A percentile compares a stretch with the other conserved stretches of the same genome.
phyloP scores from a whole-genome alignment of 2,329 filamentous ascomycete species.

The Cordyceps sp. region DNA sequence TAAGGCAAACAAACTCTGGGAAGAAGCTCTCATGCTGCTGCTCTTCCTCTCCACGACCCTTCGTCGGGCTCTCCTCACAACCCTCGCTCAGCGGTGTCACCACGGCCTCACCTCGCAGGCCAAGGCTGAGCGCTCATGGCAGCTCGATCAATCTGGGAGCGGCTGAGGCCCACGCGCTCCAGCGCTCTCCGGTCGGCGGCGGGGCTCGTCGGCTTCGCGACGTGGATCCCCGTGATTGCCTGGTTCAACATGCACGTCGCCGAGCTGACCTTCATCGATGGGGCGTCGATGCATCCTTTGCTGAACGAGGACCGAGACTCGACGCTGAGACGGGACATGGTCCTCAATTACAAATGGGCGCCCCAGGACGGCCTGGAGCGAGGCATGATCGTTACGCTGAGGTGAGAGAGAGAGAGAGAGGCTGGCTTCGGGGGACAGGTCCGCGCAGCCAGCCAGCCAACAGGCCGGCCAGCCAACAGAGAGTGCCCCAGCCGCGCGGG shows the following conservation, averaged over 20 bases:
- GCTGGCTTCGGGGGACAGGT: background rate
- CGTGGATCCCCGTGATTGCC: slow-evolving; percentile 45
- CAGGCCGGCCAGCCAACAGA: too few species aligned
- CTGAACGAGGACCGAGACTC: slow-evolving; percentile 51
- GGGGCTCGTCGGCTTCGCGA: slow-evolving; percentile 34
- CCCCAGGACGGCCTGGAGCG: slow-evolving; percentile 41
- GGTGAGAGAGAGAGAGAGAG: slow-evolving; percentile 19
- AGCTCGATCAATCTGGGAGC: background rate
- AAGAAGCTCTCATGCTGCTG: too few species aligned
- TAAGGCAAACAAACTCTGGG: too few species aligned
- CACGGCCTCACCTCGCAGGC: background rate
- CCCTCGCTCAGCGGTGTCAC: too few species aligned
- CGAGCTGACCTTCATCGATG: slow-evolving; percentile 39
- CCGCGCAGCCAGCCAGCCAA: too few species aligned
- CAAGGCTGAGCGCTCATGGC: background rate
- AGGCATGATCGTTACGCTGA: slow-evolving; percentile 61
- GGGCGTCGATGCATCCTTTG: slow-evolving; percentile 61
- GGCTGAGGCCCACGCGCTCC: too few species aligned
- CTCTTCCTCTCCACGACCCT: too few species aligned
- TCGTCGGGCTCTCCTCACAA: too few species aligned
- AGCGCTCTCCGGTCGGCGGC: too few species aligned
- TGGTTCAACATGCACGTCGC: slow-evolving; percentile 45
- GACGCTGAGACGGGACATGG: slow-evolving; percentile 35
- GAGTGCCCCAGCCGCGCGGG: too few species aligned
- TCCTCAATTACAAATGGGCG: slow-evolving; percentile 41